phyloP scores from a whole-genome alignment of 352 stramenopile species.

The Hyaloperonospora arabidopsidis region DNA sequence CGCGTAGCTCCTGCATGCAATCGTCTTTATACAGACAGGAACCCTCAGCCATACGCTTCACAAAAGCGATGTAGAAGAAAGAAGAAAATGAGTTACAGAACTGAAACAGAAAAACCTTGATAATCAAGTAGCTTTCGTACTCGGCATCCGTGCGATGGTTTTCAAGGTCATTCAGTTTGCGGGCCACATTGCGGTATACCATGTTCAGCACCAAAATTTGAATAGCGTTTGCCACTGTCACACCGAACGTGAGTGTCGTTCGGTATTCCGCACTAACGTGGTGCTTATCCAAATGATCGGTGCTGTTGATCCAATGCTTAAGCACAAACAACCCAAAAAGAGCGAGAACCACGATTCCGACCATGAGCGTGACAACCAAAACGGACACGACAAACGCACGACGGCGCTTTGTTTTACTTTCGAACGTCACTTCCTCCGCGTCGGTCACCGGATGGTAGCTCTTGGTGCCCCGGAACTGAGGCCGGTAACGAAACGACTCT shows the following conservation, averaged over 20 bases:
- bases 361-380: conserved; percentile 64
- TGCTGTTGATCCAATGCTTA: conserved; percentile 68
- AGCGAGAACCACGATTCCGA: conserved; percentile 61
- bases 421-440: conserved; percentile 56
- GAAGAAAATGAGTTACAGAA: conserved; percentile 97
- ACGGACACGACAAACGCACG: conserved; percentile 53
- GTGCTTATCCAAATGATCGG: conserved; percentile 22
- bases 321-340: conserved; percentile 62
- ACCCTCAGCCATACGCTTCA: conserved; percentile 46
- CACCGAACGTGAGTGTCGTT: conserved; percentile 34
- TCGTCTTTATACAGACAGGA: conserved; percentile 78
- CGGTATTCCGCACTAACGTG: conserved; percentile 36
- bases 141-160: conserved; percentile 87
- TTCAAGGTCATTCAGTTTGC: conserved; percentile 90
- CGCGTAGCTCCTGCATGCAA: conserved; percentile 84
- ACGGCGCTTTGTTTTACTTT: conserved; percentile 46
- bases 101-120: conserved; percentile 98
- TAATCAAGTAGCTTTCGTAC: conserved; percentile 90
- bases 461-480: conserved; percentile 79
- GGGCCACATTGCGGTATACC: conserved; percentile 85
- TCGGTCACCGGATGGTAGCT: conserved; percentile 64
- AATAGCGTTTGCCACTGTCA: conserved; percentile 71
- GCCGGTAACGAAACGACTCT: conserved; percentile 59
- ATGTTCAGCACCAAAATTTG: conserved; percentile 92
- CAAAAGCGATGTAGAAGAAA: conserved; percentile 92